Evolutionary conservation across 371 early-diverging fungal genomes (phyloP).

Genomic region (Encephalitozoon cuniculi): DNA sequence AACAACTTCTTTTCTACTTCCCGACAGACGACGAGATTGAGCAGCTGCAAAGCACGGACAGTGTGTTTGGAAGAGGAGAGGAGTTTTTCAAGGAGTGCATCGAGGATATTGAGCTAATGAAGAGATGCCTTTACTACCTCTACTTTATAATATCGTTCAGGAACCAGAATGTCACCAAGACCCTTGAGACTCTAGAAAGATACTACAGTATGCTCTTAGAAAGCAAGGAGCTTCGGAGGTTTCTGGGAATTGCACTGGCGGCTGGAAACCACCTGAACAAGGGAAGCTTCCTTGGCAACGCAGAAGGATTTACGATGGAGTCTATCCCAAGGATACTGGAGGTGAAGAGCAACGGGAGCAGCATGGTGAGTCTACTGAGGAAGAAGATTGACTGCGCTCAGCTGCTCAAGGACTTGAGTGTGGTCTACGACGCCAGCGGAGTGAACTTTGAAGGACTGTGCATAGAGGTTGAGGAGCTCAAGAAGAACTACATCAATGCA

Average conservation of each 20-base stretch:
- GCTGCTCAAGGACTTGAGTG: not conserved
- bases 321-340: slow-evolving; percentile 23
- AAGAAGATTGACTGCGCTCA: not conserved
- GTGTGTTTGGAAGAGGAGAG: slow-evolving; percentile 27
- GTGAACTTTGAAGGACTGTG: not conserved
- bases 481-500: slow-evolving; percentile 17
- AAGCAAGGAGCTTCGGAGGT: slow-evolving; percentile 3
- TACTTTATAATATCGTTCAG: slow-evolving; percentile 16
- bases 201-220: slow-evolving; percentile 2
- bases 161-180: not conserved
- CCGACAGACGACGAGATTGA: slow-evolving; percentile 44
- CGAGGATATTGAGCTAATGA: not conserved
- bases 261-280: slow-evolving; percentile 45
- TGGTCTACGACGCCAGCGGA: not conserved
- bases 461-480: slow-evolving; percentile 1
- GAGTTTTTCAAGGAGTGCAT: slow-evolving; percentile 40
- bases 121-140: not conserved
- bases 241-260: slow-evolving; percentile 22
- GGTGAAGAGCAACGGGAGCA: not conserved
- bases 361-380: not conserved
- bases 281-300: slow-evolving; percentile 33
- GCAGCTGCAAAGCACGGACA: not conserved
- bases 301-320: slow-evolving; percentile 36
- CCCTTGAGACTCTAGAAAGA: not conserved
- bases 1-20: slow-evolving; percentile 49